These are phyloP conservation scores for Alloteropsis semialata DNA, from an alignment of 176 grass and related monocot species.

Conservation along the genomic window DNA sequence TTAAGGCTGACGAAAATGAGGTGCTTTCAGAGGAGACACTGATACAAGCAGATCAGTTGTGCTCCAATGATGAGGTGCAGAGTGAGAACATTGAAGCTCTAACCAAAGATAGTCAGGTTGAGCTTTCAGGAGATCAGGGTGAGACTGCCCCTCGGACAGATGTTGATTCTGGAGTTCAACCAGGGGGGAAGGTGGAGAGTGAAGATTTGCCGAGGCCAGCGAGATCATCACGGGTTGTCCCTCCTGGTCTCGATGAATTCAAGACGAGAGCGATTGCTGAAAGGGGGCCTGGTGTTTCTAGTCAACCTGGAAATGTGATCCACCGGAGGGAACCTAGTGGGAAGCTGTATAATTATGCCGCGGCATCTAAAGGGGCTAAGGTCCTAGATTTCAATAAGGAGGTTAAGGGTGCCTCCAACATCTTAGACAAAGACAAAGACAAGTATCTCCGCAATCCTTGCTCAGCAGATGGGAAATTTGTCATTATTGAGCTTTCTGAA, in stretches of 20 bases:
- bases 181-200: slow-evolving; percentile 32
- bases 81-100: slow-evolving; percentile 27
- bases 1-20: slow-evolving; percentile 26
- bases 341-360: slow-evolving; percentile 92
- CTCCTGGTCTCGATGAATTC: slow-evolving; percentile 82
- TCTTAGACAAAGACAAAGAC: slow-evolving; percentile 95
- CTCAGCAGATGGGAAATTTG: slow-evolving; percentile 86
- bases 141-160: not conserved
- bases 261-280: slow-evolving; percentile 69
- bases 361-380: slow-evolving; percentile 81
- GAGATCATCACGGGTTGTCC: slow-evolving; percentile 55
- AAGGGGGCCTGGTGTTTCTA: slow-evolving; percentile 51
- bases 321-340: slow-evolving; percentile 86
- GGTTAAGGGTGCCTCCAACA: slow-evolving; percentile 90
- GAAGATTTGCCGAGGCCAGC: slow-evolving; percentile 39
- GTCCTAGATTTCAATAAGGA: slow-evolving; percentile 88
- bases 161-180: slow-evolving; percentile 25
- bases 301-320: slow-evolving; percentile 57
- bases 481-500: slow-evolving; percentile 92
- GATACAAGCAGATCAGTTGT: slow-evolving; percentile 23
- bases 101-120: slow-evolving; percentile 16
- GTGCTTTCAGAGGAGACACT: slow-evolving; percentile 21
- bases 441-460: slow-evolving; percentile 97
- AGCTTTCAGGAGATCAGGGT: slow-evolving; percentile 17
- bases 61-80: not conserved